These are phyloP conservation scores for Fusarium pininemorale DNA, from an alignment of 2,329 filamentous ascomycete species.

Conservation along the genomic window DNA sequence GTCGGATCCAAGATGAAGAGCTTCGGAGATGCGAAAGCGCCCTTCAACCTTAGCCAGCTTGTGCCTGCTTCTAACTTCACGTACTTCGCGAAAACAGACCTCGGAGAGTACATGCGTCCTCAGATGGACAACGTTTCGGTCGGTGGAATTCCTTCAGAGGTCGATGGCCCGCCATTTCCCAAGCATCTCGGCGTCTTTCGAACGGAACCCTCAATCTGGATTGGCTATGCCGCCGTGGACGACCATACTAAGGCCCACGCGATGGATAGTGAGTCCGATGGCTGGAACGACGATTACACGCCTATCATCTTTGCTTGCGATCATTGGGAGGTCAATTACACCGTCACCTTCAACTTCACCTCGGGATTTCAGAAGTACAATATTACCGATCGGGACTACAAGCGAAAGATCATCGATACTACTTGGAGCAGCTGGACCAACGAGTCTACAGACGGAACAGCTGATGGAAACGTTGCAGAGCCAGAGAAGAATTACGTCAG, in stretches of 20 bases:
- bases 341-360: slow-evolving; percentile 25
- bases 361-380: slow-evolving; percentile 25
- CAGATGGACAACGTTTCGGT: slow-evolving; percentile 15
- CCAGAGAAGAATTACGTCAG: slow-evolving; percentile 29
- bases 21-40: slow-evolving; percentile 1
- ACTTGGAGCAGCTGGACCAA: background rate
- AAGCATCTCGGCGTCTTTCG: slow-evolving; percentile 25
- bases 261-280: rapidly evolving
- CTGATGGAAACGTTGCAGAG: slow-evolving; percentile 11
- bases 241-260: slow-evolving; percentile 9
- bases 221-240: slow-evolving; percentile 26
- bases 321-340: slow-evolving; percentile 36
- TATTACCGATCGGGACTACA: slow-evolving; percentile 8
- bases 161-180: background rate
- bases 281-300: slow-evolving; percentile 30
- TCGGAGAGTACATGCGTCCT: slow-evolving; percentile 26
- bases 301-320: slow-evolving; percentile 31
- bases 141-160: background rate
- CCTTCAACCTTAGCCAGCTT: slow-evolving; percentile 27
- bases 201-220: slow-evolving; percentile 33
- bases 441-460: slow-evolving; percentile 16
- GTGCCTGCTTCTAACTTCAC: slow-evolving; percentile 25
- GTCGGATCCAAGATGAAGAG: slow-evolving; percentile 2
- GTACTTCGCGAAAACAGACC: slow-evolving; percentile 12
- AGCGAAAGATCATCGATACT: slow-evolving; percentile 34